Evolutionary conservation across 2,329 filamentous ascomycete genomes (phyloP).

Genomic region (Exophiala spinifera): DNA sequence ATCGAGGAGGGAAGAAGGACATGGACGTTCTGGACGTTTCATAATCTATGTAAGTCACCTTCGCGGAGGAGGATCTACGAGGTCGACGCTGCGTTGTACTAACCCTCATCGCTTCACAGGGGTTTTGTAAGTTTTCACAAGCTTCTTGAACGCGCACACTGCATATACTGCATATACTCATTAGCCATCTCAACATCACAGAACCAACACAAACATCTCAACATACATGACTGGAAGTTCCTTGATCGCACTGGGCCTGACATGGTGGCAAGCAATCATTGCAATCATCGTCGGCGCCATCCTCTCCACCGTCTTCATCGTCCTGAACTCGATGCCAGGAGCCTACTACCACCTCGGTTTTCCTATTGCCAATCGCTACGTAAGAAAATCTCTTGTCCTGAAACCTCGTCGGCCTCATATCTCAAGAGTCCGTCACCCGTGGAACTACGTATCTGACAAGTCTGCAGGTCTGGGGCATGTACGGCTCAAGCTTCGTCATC

Average conservation of each 20-base stretch:
- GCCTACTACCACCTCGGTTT: conserved; percentile 87
- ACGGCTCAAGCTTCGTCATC: conserved; percentile 83
- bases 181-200: too few species aligned
- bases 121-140: conserved; percentile 34
- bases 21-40: not conserved
- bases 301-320: conserved; percentile 54
- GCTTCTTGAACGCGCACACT: too few species aligned
- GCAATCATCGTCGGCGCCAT: conserved; percentile 84
- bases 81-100: too few species aligned
- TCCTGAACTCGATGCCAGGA: conserved; percentile 75
- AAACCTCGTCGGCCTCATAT: too few species aligned
- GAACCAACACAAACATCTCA: conserved; percentile 39
- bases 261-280: conserved; percentile 91
- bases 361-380: conserved; percentile 69
- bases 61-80: too few species aligned
- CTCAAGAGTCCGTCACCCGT: too few species aligned
- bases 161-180: too few species aligned
- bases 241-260: conserved; percentile 56
- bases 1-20: conserved; percentile 50
- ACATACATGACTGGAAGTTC: conserved; percentile 37
- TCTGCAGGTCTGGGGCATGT: conserved; percentile 68
- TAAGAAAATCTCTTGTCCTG: not conserved
- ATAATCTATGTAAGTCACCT: conserved; percentile 34
- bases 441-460: not conserved
- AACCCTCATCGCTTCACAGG: conserved; percentile 30